Evolutionary conservation across 306 rosid genomes (phyloP).

Genomic region (Alnus glutinosa): DNA sequence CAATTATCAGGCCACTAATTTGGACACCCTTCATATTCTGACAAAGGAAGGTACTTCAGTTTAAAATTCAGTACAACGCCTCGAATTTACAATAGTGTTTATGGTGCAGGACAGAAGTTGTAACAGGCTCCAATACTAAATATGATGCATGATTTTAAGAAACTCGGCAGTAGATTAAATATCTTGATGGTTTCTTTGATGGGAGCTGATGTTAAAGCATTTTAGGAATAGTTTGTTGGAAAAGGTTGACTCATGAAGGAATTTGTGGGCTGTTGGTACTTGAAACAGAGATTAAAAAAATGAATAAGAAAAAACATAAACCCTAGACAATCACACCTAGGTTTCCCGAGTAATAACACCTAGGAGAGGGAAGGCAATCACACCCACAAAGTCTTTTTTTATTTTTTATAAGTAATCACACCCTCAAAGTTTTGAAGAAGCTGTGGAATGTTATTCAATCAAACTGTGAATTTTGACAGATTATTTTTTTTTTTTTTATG

Average conservation of each 20-base stretch:
- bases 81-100: too few species aligned
- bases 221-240: background rate
- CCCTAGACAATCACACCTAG: background rate
- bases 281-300: too few species aligned
- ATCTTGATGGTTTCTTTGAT: background rate
- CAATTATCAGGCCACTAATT: slow-evolving; percentile 1
- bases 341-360: background rate
- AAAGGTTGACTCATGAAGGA: background rate
- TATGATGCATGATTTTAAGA: background rate
- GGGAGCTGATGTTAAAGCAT: background rate
- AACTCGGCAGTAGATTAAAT: background rate
- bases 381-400: too few species aligned
- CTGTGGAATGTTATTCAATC: background rate
- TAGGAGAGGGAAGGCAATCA: background rate
- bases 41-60: background rate
- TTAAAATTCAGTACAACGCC: background rate
- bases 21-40: background rate
- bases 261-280: background rate
- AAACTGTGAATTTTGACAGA: background rate
- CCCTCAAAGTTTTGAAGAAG: background rate
- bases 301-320: background rate
- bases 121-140: background rate
- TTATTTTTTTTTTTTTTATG: too few species aligned
- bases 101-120: background rate
- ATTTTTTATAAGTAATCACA: too few species aligned